A percentile compares a stretch with the other conserved stretches of the same genome.
These are phyloP conservation scores for Thalassiosira hispida DNA, from an alignment of 352 stramenopile species.

Conservation along the genomic window DNA sequence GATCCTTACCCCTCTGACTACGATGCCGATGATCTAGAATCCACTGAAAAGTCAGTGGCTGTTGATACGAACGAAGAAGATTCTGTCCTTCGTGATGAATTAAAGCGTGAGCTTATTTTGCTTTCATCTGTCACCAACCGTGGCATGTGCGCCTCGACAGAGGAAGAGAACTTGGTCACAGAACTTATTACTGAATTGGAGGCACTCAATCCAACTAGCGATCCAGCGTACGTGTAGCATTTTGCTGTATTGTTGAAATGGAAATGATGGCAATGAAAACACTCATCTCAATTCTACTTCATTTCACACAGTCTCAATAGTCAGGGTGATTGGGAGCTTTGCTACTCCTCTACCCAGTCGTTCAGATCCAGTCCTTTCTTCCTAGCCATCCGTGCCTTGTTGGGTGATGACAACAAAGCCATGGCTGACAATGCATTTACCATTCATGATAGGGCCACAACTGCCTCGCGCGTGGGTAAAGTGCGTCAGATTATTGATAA, in stretches of 20 bases:
- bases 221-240: no score
- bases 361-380: conserved; percentile 83
- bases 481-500: conserved; percentile 74
- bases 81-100: conserved; percentile 67
- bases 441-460: conserved; percentile 76
- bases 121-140: conserved; percentile 73
- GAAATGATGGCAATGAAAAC: conserved; percentile 41
- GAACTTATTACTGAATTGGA: conserved; percentile 79
- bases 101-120: conserved; percentile 81
- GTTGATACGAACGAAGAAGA: conserved; percentile 77
- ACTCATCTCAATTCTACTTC: conserved; percentile 66
- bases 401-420: conserved; percentile 68
- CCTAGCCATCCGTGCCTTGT: conserved; percentile 59
- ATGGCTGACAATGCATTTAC: conserved; percentile 75
- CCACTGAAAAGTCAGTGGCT: conserved; percentile 49
- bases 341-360: conserved; percentile 76
- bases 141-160: conserved; percentile 62
- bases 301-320: conserved; percentile 61
- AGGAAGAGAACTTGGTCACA: conserved; percentile 75
- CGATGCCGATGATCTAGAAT: conserved; percentile 53
- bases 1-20: conserved; percentile 56
- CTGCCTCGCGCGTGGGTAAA: conserved; percentile 66
- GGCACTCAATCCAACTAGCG: conserved; percentile 34
- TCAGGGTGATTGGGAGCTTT: conserved; percentile 81
- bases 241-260: no score